Base-by-base conservation (phyloP, 129 eudicot genomes). In the Flaveria sonorensis region DNA sequence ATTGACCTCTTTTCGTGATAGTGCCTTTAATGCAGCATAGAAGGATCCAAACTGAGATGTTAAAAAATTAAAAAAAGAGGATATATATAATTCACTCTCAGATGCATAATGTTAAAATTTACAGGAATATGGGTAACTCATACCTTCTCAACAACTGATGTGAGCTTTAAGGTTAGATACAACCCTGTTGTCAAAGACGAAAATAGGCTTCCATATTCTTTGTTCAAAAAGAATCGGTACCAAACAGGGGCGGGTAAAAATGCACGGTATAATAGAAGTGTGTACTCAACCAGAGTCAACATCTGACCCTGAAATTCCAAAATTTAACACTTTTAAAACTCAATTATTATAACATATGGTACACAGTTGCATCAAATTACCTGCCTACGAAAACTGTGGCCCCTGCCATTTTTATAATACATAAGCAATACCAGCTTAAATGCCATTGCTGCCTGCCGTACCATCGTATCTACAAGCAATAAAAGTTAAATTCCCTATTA, bases 321-420 rank as follows among this genome's bases (percentile, higher is more conserved):
- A 14, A 7, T 12, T 21, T 26, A 52, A 63, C 10, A 28, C 13
- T 12, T 36, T 43, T 45, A 12, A 4, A 56, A 7, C 43, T 40
- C 39, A 11, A 14, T 75, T 7, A 19, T 70, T 1, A 45, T 47
- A 20, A 67, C 23, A 67, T 48, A 48, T 60, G 66, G 59, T 6
- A 68, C 71, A 26, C 67, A 16, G 78, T 26, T 10, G 39, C 39
- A 67, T 66, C 23, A 32, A n/a, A 51, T 71, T 87, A 88, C 97
- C 92, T 92, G 97, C 76, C 92, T 87, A 67, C 96, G 92, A 69
- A 87, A 92, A 64, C 87, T 87, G 75, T 85, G 91, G 48, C 92
- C 96, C 73, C 81, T 85, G 53, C 96, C 96, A 76, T 92, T 92
- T 78, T 79, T 87, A 77, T 89, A 87, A 73, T 84, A 89, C 92